Base-by-base conservation (phyloP, 2,329 filamentous ascomycete species). In the Pyrenophora tritici-repentis region DNA sequence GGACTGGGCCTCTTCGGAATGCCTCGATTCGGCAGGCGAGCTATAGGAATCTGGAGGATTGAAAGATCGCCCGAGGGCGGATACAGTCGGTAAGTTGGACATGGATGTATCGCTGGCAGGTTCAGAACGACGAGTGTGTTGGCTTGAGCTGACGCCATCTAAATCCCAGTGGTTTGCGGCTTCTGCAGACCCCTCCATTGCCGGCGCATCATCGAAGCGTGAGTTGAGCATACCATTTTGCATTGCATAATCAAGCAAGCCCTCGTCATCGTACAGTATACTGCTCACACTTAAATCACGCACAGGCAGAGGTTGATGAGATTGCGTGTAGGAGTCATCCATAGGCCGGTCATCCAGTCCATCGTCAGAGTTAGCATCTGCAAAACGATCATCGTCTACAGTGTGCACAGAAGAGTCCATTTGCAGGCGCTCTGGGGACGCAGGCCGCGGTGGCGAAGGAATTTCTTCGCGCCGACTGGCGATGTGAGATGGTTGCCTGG, bases 381-480 rank as follows among this genome's bases (percentile, higher is more conserved):
- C 73, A 59, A 76, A 76, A 16, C 73, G 60, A 50, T 76, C 73
- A 33, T 74, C 71, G 46, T 76, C 75, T 24, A 63, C 65, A 17
- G 71, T 73, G 16, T 67, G 61, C 4, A 61, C 38, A 7, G 72
- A 75, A 6, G 58, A 59, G 13, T 56, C 49, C 36, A 72, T 50
- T 2, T 9, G 48, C 18, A 38, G 31, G 14, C 45, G 46, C 43
- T 58, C 46, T 34, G 42, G 51, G 22, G 38, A 33, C 53, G 41
- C 17, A 42, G 39, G 20, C 24, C 18, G 40, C 42, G 42, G 35
- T 18, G 57, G 34, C 5, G 17, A 43, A 18, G 22, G 26, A 29
- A 12, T 20, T 12, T 42, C 32, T 39, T 55, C 36, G 18, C 12
- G 39, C 17, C 43, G 14, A 29, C 32, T 55, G 22, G 41, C 40